Evolutionary conservation across 139 green algal species (phyloP).

Genomic region (Medakamo hakoo): DNA sequence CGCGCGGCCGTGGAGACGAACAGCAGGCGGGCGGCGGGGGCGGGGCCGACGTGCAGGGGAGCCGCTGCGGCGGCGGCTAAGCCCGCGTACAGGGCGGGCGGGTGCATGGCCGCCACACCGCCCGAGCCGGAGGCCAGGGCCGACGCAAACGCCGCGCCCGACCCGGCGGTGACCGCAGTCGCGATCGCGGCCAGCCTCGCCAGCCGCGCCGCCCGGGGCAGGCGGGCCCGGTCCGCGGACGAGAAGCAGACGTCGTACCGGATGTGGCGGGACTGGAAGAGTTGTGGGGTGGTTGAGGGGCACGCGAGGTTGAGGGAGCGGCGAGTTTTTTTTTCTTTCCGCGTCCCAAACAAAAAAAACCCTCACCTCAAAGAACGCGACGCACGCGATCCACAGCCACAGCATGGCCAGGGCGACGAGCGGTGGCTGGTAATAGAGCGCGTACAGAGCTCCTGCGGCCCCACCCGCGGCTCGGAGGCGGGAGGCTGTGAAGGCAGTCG

Average conservation of each 20-base stretch:
- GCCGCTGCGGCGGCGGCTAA: constrained; percentile 20
- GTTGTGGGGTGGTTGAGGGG: too few relatives aligned
- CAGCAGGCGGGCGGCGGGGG: constrained; percentile 28
- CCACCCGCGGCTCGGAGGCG: too few relatives aligned
- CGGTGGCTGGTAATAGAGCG: constrained; percentile 54
- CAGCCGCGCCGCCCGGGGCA: constrained; percentile 23
- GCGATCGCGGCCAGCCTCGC: constrained; percentile 11
- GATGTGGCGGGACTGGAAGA: too few relatives aligned
- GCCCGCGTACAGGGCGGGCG: constrained; percentile 29
- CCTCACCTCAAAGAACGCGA: constrained; percentile 32
- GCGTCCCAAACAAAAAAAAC: too few relatives aligned
- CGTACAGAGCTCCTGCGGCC: constrained; percentile 16
- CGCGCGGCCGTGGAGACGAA: constrained; percentile 39
- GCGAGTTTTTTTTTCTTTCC: too few relatives aligned
- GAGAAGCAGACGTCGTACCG: constrained; percentile 56
- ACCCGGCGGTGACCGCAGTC: constrained; percentile 6
- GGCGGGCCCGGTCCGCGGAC: constrained; percentile 27
- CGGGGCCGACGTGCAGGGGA: constrained; percentile 11
- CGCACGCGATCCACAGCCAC: constrained; percentile 52
- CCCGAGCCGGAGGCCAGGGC: constrained; percentile 4
- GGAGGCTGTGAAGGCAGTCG: background rate
- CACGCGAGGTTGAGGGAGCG: too few relatives aligned
- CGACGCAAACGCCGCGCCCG: constrained; percentile 15
- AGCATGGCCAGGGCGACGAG: constrained; percentile 48
- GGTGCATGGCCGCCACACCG: constrained; percentile 8